Evolutionary conservation across 192 early-diverging fungal genomes (phyloP), one percentile per base, ranked within the genome.

Genomic region (Coemansia sp.): DNA sequence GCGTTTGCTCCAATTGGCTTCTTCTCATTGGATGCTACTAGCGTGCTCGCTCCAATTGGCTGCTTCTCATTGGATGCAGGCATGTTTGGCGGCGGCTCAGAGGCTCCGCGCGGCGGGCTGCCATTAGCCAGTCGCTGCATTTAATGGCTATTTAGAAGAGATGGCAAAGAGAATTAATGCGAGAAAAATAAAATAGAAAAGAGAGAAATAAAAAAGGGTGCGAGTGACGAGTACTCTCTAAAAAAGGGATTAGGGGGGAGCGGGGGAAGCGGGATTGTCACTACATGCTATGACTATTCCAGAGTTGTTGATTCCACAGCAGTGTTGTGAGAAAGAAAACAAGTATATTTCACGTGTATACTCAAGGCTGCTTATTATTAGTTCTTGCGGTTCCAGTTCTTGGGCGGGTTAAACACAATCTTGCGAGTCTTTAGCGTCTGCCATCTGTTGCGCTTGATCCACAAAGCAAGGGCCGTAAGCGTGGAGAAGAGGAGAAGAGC

Each of bases 381-480:
- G 27, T 58, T 58, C 59, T 65, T 70, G 43, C 65, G 61, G 40
- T 56, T 20, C 80, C 81, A 83, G 81, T 74, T 74, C 72, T 73
- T 72, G 37, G 84, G 84, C 47, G 77, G 68, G 63, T 73, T 74
- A 84, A 89, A 98, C 37, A 92, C 89, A 70, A 99, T 86, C 91
- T 97, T 96, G 85, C 94, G 89, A 24, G 89, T 82, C 92, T 99
- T 99, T 73, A 99, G 82, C 60, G 86, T 84, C 29, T 90, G 84
- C 90, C 92, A 98, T 86, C 94, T 97, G 90, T 92, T 90, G 46
- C 95, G 80, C 90, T 99, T 99, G 68, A 92, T 85, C 88, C 90
- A 98, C 70, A 96, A 69, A 7, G 94, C 87, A 32, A 99, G 76
- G 39, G 84, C 86, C 6, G 92, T 87, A 77, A 96, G 79, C 56